Conservation (phyloP, 1,284 basidiomycete species). For the Phylloboletellus chloephorus region DNA sequence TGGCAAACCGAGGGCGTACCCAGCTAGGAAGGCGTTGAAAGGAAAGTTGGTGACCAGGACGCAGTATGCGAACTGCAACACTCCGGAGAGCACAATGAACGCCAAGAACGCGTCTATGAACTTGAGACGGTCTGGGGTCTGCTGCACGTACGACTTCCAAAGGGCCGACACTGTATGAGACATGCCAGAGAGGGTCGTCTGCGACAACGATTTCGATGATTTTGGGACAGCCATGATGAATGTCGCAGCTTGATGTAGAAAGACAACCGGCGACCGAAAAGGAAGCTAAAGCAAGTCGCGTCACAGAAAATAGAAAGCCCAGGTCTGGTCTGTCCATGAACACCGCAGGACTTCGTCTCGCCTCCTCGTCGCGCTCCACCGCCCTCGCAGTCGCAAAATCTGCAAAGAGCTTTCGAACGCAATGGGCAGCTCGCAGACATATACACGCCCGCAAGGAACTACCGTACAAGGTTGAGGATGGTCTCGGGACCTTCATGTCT, state of each 20-base stretch:
- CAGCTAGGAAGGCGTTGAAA: constrained; percentile 95
- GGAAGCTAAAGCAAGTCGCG: constrained; percentile 8
- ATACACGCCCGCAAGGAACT: constrained; percentile 55
- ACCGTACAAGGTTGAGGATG: constrained; percentile 62
- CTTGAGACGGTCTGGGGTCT: constrained; percentile 83
- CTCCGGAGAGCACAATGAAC: constrained; percentile 89
- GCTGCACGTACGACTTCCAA: constrained; percentile 71
- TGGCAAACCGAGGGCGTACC: constrained; percentile 49
- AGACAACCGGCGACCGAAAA: constrained; percentile 12
- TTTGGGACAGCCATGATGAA: constrained; percentile 33
- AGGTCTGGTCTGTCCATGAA: constrained; percentile 29
- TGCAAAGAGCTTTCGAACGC: constrained; percentile 7
- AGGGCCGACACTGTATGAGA: constrained; percentile 53
- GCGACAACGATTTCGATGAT: constrained; percentile 30
- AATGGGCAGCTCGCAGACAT: constrained; percentile 31
- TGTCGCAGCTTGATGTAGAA: constrained; percentile 1
- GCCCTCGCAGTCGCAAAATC: constrained; percentile 16
- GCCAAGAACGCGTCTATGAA: constrained; percentile 90
- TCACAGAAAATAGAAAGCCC: constrained; percentile 21
- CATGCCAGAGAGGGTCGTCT: constrained; percentile 29
- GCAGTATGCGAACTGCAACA: constrained; percentile 90
- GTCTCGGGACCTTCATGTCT: constrained; percentile 71
- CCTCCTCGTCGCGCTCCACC: constrained; percentile 20
- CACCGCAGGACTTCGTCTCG: constrained; percentile 22
- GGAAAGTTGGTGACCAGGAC: constrained; percentile 89